Conservation (phyloP, 768 basidiomycete species). For the Pholiota microspora region DNA sequence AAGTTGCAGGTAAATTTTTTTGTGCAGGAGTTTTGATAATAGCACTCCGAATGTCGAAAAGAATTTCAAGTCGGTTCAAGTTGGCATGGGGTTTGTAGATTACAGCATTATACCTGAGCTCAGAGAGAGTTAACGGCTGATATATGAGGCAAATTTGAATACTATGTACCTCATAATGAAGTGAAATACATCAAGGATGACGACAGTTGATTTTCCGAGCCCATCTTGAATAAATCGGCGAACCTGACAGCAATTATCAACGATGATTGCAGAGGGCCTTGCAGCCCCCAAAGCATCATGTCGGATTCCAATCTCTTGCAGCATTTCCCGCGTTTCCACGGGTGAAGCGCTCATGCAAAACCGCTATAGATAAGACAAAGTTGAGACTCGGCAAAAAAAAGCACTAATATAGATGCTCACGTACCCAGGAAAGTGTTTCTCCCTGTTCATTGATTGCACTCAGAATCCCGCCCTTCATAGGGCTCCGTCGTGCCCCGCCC, state of each 20-base stretch:
- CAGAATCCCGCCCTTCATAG: slow-evolving; percentile 7
- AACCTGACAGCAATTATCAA: slow-evolving; percentile 13
- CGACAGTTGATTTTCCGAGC: not conserved
- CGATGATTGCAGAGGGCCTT: not conserved
- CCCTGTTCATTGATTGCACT: slow-evolving; percentile 10
- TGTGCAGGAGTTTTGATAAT: not conserved
- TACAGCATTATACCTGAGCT: slow-evolving; percentile 5
- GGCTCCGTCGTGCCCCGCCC: not conserved
- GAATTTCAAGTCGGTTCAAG: not conserved
- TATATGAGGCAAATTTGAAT: not conserved
- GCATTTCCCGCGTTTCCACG: slow-evolving; percentile 1
- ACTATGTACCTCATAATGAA: slow-evolving; percentile 7
- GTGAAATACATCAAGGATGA: slow-evolving; percentile 8
- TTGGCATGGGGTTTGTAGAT: not conserved
- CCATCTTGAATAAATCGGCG: not conserved
- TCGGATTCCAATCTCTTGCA: not conserved
- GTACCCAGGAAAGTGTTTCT: slow-evolving; percentile 8
- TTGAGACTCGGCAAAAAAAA: not conserved
- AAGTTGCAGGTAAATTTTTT: not conserved
- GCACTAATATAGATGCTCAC: not conserved
- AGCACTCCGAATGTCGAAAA: not conserved
- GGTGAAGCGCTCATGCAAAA: slow-evolving; percentile 7
- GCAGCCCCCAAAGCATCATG: not conserved
- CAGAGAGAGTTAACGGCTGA: not conserved
- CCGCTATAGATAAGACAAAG: not conserved